A percentile compares a stretch with the other conserved stretches of the same genome.
These are phyloP conservation scores for Metarhizium humberi DNA, from an alignment of 2,329 filamentous ascomycete species.

Conservation along the genomic window DNA sequence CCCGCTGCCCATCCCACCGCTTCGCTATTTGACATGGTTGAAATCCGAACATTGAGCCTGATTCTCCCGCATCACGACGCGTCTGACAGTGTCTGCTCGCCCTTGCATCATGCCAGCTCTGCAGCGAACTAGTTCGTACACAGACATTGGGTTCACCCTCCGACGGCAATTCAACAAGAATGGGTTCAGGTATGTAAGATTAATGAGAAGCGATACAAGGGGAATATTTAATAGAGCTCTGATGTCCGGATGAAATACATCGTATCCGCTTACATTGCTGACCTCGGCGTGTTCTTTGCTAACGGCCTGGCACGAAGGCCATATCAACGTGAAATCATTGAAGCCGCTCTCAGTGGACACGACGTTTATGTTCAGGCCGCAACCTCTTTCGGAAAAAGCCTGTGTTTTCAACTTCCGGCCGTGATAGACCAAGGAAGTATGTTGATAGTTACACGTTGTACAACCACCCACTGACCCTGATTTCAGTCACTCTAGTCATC, in stretches of 20 bases:
- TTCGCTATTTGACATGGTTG: background rate
- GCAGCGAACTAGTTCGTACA: slow-evolving; percentile 36
- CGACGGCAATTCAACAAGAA: slow-evolving; percentile 64
- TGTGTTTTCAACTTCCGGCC: slow-evolving; percentile 88
- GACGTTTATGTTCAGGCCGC: slow-evolving; percentile 93
- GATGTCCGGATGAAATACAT: background rate
- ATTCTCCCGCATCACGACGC: background rate
- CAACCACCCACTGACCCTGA: background rate
- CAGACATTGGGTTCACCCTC: slow-evolving; percentile 66
- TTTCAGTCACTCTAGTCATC: slow-evolving; percentile 74
- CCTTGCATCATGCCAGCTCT: slow-evolving; percentile 29
- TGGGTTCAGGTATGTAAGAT: slow-evolving; percentile 51
- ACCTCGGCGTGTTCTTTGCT: background rate
- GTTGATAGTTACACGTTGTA: slow-evolving; percentile 22
- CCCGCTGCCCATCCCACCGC: no score
- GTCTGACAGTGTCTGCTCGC: background rate
- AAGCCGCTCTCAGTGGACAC: slow-evolving; percentile 67
- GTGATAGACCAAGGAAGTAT: slow-evolving; percentile 77
- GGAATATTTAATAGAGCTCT: background rate
- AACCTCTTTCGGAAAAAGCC: slow-evolving; percentile 83
- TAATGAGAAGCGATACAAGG: background rate
- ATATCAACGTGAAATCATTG: slow-evolving; percentile 79
- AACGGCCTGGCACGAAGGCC: slow-evolving; percentile 46
- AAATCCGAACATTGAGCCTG: background rate
- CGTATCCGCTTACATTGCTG: no score